phyloP scores from a whole-genome alignment of 2,329 filamentous ascomycete species.

The Metarhizium humberi region DNA sequence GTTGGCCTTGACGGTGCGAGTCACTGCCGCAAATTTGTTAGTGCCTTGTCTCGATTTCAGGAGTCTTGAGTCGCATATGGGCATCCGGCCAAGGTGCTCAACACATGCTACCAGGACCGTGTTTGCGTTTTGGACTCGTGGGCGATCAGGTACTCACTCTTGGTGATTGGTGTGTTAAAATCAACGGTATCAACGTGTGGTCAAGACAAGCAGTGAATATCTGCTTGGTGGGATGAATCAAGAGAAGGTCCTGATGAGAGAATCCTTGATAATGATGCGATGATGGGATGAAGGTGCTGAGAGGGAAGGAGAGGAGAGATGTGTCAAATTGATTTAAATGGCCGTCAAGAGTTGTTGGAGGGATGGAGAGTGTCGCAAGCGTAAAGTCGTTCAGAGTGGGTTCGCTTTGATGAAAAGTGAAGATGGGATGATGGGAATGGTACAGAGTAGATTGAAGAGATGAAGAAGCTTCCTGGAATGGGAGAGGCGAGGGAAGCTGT shows the following conservation, averaged over 20 bases:
- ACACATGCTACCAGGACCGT: background rate
- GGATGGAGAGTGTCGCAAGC: background rate
- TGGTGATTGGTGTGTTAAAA: background rate
- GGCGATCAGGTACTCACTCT: background rate
- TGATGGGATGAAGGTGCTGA: background rate
- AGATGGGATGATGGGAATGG: constrained; percentile 4
- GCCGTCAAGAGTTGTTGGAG: background rate
- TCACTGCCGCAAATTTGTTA: constrained; percentile 53
- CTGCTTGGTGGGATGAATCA: background rate
- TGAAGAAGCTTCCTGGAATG: background rate
- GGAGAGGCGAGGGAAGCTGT: constrained; percentile 8
- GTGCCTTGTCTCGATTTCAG: background rate
- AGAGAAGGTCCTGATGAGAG: background rate
- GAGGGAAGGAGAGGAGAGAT: background rate
- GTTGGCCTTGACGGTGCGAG: constrained; percentile 92
- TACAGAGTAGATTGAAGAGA: background rate
- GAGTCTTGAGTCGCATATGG: background rate
- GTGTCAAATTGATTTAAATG: background rate
- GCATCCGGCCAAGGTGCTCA: background rate
- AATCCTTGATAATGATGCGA: background rate
- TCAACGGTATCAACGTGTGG: background rate
- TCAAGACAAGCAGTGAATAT: background rate
- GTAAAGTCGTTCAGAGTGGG: background rate
- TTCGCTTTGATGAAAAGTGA: constrained; percentile 2
- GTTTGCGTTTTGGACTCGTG: background rate